A percentile compares a stretch with the other conserved stretches of the same genome.
Evolutionary conservation across 768 basidiomycete species (phyloP).

Genomic region (Tulasnella sp.): DNA sequence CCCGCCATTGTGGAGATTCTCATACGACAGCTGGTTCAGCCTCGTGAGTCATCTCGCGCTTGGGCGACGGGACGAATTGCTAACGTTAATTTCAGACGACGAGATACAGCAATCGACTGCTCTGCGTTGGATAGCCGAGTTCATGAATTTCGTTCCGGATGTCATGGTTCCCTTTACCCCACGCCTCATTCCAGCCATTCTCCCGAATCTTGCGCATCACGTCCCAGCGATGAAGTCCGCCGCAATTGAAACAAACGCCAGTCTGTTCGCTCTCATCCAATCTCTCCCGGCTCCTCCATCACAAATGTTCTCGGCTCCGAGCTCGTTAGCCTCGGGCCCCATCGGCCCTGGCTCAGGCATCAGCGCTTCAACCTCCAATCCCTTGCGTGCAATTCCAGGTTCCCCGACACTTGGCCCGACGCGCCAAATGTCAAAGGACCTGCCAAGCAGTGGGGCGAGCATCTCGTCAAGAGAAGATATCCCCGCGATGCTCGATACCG

Average conservation of each 20-base stretch:
- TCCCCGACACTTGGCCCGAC: constrained; percentile 31
- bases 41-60: constrained; percentile 56
- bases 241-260: constrained; percentile 81
- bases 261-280: constrained; percentile 80
- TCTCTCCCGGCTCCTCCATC: constrained; percentile 64
- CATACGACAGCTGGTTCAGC: constrained; percentile 75
- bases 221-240: constrained; percentile 82
- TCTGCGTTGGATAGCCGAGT: constrained; percentile 89
- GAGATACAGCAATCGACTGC: constrained; percentile 94
- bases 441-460: background rate
- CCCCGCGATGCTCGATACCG: constrained; percentile 1
- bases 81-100: constrained; percentile 54
- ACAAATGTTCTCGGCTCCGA: constrained; percentile 4
- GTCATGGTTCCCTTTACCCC: constrained; percentile 95
- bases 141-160: constrained; percentile 80
- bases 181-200: constrained; percentile 83
- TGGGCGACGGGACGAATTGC: constrained; percentile 1
- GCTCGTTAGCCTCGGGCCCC: constrained; percentile 1
- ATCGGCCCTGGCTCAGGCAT: constrained; percentile 9
- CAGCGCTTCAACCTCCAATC: constrained; percentile 27
- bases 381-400: constrained; percentile 5
- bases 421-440: background rate
- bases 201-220: constrained; percentile 92
- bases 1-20: constrained; percentile 90
- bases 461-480: constrained; percentile 11